Conservation (phyloP, 2,329 filamentous ascomycete genomes). For the Gyromitra esculenta region DNA sequence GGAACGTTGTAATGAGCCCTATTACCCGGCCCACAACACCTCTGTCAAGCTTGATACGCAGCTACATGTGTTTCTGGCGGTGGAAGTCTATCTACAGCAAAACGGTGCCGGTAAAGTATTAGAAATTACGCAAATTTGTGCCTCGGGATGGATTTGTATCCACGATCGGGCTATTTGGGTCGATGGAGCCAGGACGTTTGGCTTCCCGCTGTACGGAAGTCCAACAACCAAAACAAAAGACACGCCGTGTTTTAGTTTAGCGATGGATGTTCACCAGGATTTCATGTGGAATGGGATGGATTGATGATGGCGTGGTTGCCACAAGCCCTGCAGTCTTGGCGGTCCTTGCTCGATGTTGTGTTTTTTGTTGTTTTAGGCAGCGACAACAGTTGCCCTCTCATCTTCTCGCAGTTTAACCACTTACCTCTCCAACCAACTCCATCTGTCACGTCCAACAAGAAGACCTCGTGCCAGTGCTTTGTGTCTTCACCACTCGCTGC, state of each 20-base stretch:
- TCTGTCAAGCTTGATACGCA: not conserved
- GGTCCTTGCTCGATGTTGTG: slow-evolving; percentile 27
- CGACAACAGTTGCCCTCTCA: slow-evolving; percentile 13
- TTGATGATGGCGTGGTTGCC: slow-evolving; percentile 39
- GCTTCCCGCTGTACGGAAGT: not conserved
- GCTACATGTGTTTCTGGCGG: too few relatives aligned
- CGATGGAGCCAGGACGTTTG: not conserved
- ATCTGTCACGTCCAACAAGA: slow-evolving; percentile 20
- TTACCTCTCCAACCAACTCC: slow-evolving; percentile 22
- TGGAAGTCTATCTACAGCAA: too few relatives aligned
- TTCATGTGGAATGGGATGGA: slow-evolving; percentile 23
- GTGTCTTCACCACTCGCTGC: slow-evolving; percentile 13
- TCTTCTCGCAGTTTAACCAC: slow-evolving; percentile 25
- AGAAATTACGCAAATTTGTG: not conserved
- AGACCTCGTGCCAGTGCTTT: slow-evolving; percentile 36
- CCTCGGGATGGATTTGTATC: not conserved
- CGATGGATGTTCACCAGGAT: slow-evolving; percentile 28
- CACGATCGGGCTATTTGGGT: not conserved
- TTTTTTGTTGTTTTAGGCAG: slow-evolving; percentile 40
- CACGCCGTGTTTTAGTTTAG: not conserved
- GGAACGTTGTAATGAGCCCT: not conserved
- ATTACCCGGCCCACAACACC: slow-evolving; percentile 21
- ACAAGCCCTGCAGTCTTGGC: slow-evolving; percentile 38
- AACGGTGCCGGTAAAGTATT: not conserved
- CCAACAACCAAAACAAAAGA: not conserved